Evolutionary conservation across 306 rosid genomes (phyloP).

Genomic region (Cucurbita ficifolia): DNA sequence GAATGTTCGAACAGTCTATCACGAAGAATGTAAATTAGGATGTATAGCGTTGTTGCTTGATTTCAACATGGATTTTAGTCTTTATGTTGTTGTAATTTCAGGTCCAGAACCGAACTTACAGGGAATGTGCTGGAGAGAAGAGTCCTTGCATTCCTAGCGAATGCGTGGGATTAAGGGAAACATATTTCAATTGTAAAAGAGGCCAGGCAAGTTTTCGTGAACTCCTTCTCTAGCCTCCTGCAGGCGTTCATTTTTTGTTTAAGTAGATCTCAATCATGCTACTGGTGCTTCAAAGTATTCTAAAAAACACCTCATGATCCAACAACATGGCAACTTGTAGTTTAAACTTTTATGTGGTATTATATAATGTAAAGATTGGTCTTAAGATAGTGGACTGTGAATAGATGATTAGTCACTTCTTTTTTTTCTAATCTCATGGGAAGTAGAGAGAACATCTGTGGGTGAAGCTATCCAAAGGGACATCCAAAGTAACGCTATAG

Average conservation of each 20-base stretch:
- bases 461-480: neutral
- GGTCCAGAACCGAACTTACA: slow-evolving; percentile 59
- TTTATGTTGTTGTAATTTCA: slow-evolving; percentile 10
- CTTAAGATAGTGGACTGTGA: neutral
- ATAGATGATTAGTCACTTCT: neutral
- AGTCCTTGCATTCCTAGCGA: slow-evolving; percentile 74
- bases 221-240: neutral
- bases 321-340: neutral
- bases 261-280: neutral
- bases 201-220: slow-evolving; percentile 54
- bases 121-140: slow-evolving; percentile 83
- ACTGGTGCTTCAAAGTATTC: neutral
- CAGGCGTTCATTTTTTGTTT: neutral
- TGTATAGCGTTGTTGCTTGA: slow-evolving; percentile 12
- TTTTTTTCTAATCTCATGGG: neutral
- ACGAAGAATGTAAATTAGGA: neutral
- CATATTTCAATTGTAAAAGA: slow-evolving; percentile 94
- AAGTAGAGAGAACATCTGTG: neutral
- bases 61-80: neutral
- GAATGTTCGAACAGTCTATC: neutral
- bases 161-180: slow-evolving; percentile 86
- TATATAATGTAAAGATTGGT: neutral
- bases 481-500: neutral
- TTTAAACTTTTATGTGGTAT: neutral
- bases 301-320: neutral